These are phyloP conservation scores for Leersia perrieri DNA, from an alignment of 176 grass and related monocot species.

Conservation along the genomic window DNA sequence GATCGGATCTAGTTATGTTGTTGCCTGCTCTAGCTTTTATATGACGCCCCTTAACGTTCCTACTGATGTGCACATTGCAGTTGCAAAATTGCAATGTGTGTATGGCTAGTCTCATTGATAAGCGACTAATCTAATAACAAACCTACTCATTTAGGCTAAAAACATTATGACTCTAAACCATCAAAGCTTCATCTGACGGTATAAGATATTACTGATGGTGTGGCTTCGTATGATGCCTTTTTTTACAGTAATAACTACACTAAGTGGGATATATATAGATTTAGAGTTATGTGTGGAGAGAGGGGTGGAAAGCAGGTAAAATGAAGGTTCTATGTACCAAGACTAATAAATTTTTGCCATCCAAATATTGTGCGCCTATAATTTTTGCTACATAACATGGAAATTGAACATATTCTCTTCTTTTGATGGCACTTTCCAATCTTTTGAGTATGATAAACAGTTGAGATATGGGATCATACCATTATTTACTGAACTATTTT, in stretches of 20 bases:
- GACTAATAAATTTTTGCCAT: not conserved
- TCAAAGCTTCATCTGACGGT: not conserved
- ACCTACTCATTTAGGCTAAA: not conserved
- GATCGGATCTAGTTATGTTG: slow-evolving; percentile 25
- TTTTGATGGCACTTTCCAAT: too few species aligned
- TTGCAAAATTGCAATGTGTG: not conserved
- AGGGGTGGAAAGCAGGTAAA: not conserved
- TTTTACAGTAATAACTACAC: too few species aligned
- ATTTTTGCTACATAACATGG: not conserved
- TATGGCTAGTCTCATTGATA: not conserved
- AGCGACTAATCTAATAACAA: not conserved
- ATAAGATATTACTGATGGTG: not conserved
- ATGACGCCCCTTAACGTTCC: not conserved
- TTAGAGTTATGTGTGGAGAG: not conserved
- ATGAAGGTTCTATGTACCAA: not conserved
- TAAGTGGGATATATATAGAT: not conserved
- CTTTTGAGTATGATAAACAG: too few species aligned
- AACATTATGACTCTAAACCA: not conserved
- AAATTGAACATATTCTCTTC: not conserved
- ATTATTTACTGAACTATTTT: too few species aligned
- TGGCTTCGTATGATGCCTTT: not conserved
- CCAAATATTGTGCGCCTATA: not conserved
- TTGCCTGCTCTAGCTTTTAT: not conserved
- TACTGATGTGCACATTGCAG: not conserved
- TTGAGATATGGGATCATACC: too few species aligned